Base-by-base conservation (phyloP, 2,329 filamentous ascomycete genomes). In the Pseudovirgaria hyperparasitica region DNA sequence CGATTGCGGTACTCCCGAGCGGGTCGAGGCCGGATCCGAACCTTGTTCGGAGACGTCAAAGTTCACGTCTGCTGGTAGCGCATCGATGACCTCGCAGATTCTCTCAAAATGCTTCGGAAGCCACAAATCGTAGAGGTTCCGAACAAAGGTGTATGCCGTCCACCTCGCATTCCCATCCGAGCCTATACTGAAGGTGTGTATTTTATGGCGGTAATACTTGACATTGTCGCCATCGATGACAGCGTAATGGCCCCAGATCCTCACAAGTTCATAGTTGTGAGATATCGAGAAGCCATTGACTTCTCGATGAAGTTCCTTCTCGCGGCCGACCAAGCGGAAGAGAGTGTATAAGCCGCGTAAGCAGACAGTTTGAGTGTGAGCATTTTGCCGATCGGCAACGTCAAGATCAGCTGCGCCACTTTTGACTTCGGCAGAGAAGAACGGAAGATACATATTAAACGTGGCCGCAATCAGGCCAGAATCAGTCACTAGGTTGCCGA, bases 401-500 rank as follows among this genome's bases (percentile, higher is more conserved):
- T 46, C 37, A 10, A 42, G 34, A 26, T 11, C 33, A 19, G 25
- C 24, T 22, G 22, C 27, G 18, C 36, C 31, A 19, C 31, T 30
- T 26, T 42, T 41, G 12, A 42, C 36, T 23, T 42, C 36, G 22
- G 26, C 25, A 18, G 38, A 36, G n/a, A 42, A 28, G 23, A 42
- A 42, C 16, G 33, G 39, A 28, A 42, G 32, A 22, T 35, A 33
- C 34, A 41, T 42, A 15, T 35, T 13, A 29, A 31, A 38, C 11
- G 31, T 39, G 27, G 31, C 39, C 22, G 20, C 27, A 31, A 41
- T 31, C 16, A 23, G 29, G 12, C 37, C 38, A 22, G 6, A 25
- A n/a, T n/a, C n/a, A n/a, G n/a, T n/a, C n/a, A n/a, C n/a, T n/a
- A 42, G 34, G 27, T 51, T 2, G 34, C 44, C 14, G 32, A 43